A percentile compares a stretch with the other conserved stretches of the same genome.
These are phyloP conservation scores for Kwoniella sp. DNA, from an alignment of 768 basidiomycete genomes.

Conservation along the genomic window DNA sequence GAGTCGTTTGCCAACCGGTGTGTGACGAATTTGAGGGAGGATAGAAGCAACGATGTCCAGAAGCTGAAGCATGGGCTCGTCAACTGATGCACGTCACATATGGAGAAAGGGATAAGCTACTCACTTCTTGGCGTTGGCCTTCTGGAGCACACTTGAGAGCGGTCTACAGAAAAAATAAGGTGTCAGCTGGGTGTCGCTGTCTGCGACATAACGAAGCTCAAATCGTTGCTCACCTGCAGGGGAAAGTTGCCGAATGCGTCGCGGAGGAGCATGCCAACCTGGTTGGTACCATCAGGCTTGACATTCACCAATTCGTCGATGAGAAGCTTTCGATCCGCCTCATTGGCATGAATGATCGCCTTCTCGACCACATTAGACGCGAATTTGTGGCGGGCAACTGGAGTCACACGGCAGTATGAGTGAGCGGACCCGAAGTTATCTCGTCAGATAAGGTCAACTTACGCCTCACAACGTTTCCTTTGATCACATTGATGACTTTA, in stretches of 20 bases:
- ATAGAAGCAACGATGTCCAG: conserved; percentile 31
- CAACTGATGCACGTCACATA: not conserved
- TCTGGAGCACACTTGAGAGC: conserved; percentile 28
- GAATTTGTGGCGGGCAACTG: conserved; percentile 65
- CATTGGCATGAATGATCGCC: conserved; percentile 69
- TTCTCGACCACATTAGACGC: conserved; percentile 96
- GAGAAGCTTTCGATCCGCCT: conserved; percentile 68
- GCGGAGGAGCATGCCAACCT: conserved; percentile 57
- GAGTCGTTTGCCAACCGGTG: conserved; percentile 46
- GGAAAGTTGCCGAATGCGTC: conserved; percentile 49
- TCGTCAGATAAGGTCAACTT: conserved; percentile 14
- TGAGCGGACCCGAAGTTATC: too few relatives aligned
- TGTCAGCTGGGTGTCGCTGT: not conserved
- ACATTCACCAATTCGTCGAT: conserved; percentile 79
- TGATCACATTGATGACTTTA: conserved; percentile 69
- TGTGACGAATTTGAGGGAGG: conserved; percentile 34
- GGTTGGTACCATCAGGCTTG: conserved; percentile 68
- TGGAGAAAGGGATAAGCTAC: not conserved
- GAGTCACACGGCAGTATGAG: not conserved
- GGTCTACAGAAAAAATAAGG: conserved; percentile 19
- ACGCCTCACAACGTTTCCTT: conserved; percentile 68
- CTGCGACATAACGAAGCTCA: not conserved
- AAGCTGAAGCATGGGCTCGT: conserved; percentile 23
- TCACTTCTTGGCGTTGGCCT: conserved; percentile 31
- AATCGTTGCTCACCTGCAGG: conserved; percentile 36